Percentiles rank a stretch among this genome's conserved stretches.
phyloP scores from a whole-genome alignment of 2,329 filamentous ascomycete genomes.

The Curvularia sp. region DNA sequence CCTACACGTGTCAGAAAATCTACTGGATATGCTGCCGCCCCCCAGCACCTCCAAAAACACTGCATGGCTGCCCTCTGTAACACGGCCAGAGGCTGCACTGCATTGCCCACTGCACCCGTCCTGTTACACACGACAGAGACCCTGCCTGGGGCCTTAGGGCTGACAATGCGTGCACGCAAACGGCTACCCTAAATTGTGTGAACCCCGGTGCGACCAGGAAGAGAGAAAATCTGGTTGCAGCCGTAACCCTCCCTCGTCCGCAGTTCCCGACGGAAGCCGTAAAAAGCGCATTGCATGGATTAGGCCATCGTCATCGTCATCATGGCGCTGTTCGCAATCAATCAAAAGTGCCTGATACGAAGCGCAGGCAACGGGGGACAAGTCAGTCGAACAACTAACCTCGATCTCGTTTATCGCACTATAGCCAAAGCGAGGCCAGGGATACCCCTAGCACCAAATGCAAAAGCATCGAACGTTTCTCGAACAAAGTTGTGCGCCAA shows the following conservation, averaged over 20 bases:
- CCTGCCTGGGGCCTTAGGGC: conserved; percentile 23
- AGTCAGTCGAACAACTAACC: background rate
- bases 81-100: conserved; percentile 1
- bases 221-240: background rate
- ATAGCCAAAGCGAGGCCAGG: conserved; percentile 26
- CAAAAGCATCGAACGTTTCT: conserved; percentile 29
- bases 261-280: background rate
- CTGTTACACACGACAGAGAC: conserved; percentile 26
- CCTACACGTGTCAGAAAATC: conserved; percentile 13
- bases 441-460: conserved; percentile 25
- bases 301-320: background rate
- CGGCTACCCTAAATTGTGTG: conserved; percentile 5
- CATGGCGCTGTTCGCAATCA: background rate
- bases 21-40: conserved; percentile 10
- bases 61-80: background rate
- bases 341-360: background rate
- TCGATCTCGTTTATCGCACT: conserved; percentile 24
- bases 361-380: conserved; percentile 2
- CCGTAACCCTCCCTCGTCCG: background rate
- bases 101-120: background rate
- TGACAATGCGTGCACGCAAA: conserved; percentile 15
- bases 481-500: conserved; percentile 33
- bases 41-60: background rate
- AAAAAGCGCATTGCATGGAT: background rate
- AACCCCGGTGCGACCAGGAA: conserved; percentile 21